A percentile compares a stretch with the other conserved stretches of the same genome.
phyloP scores from a whole-genome alignment of 2,329 filamentous ascomycete species.

The Teratosphaeria gauchensis region DNA sequence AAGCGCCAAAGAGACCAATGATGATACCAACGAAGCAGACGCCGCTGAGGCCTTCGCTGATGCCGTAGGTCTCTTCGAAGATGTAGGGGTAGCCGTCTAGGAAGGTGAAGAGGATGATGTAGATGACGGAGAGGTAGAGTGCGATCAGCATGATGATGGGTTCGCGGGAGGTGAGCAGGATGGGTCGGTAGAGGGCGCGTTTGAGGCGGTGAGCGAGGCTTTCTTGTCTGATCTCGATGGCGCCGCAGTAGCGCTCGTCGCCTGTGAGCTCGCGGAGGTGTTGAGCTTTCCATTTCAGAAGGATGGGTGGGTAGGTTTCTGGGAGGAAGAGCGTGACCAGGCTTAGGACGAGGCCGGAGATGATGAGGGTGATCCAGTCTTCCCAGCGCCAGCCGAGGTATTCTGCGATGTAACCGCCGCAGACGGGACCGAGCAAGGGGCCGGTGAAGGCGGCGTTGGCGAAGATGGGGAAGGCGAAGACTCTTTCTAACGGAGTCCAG shows the following conservation, averaged over 20 bases:
- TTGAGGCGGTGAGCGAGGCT: conserved; percentile 29
- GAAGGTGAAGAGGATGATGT: conserved; percentile 36
- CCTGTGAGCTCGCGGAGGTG: conserved; percentile 22
- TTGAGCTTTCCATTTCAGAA: conserved; percentile 28
- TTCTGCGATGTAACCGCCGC: conserved; percentile 37
- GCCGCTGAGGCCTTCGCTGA: conserved; percentile 36
- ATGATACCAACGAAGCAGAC: conserved; percentile 41
- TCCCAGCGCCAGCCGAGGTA: conserved; percentile 18
- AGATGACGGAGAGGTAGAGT: conserved; percentile 40
- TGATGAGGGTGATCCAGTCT: conserved; percentile 31
- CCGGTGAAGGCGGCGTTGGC: conserved; percentile 36
- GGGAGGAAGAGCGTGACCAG: conserved; percentile 36
- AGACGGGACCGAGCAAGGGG: conserved; percentile 29
- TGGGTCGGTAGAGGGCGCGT: conserved; percentile 33
- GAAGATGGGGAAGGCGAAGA: conserved; percentile 42
- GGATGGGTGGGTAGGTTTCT: conserved; percentile 40
- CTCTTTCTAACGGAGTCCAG: conserved; percentile 39
- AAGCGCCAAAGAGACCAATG: conserved; percentile 29
- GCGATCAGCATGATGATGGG: conserved; percentile 40
- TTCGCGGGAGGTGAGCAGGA: conserved; percentile 31
- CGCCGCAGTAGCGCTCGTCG: conserved; percentile 39
- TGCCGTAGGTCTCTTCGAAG: conserved; percentile 41
- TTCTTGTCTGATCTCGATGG: conserved; percentile 35
- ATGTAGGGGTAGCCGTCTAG: conserved; percentile 44
- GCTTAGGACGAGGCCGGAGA: conserved; percentile 20